Conservation (phyloP, 306 rosid genomes). For the Pyrus bretschneideri region DNA sequence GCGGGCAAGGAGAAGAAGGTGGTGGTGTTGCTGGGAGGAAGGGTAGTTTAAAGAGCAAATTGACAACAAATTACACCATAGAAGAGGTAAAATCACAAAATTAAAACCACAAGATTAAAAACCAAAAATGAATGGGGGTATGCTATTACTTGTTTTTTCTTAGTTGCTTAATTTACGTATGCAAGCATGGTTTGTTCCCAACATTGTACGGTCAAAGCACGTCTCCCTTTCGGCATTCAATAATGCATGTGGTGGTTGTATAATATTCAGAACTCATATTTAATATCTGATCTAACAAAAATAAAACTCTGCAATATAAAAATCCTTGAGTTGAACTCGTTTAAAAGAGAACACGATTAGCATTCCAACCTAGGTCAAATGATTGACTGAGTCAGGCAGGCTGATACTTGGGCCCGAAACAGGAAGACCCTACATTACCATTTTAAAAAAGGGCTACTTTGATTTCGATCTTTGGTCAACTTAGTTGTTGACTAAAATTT, state of each 20-base stretch:
- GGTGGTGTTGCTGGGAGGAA: too few species aligned
- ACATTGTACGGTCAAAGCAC: neutral
- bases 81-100: too few species aligned
- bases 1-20: too few species aligned
- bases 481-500: too few species aligned
- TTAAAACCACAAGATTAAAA: too few species aligned
- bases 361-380: neutral
- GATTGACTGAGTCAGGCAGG: neutral
- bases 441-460: too few species aligned
- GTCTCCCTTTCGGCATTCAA: neutral
- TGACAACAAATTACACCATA: too few species aligned
- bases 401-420: neutral
- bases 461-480: too few species aligned
- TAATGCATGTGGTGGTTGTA: neutral
- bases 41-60: too few species aligned
- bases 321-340: neutral
- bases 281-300: neutral
- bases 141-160: neutral
- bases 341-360: too few species aligned
- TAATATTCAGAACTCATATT: neutral
- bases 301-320: neutral
- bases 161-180: neutral
- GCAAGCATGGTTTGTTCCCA: neutral
- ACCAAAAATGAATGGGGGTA: neutral
- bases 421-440: too few species aligned